A percentile compares a stretch with the other conserved stretches of the same genome.
These are phyloP conservation scores for Trichosporon sp. DNA, from an alignment of 1,284 basidiomycete species.

Conservation along the genomic window DNA sequence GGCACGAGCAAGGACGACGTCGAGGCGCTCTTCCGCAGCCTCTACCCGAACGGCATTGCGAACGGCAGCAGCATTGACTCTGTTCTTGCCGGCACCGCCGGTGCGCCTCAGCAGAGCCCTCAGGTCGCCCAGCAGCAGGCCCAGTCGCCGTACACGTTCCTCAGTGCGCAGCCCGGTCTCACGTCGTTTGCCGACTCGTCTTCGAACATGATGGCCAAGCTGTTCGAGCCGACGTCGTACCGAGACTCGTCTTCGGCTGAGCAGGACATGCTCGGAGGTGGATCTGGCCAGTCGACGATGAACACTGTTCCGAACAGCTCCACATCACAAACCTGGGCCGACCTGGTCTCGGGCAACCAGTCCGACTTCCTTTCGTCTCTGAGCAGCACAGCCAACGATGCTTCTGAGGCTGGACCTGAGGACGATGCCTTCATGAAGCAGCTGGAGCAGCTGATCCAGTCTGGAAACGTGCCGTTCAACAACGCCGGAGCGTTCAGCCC, in stretches of 20 bases:
- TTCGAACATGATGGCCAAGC: conserved; percentile 31
- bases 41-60: conserved; percentile 44
- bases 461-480: conserved; percentile 24
- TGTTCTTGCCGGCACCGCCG: conserved; percentile 20
- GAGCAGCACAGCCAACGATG: conserved; percentile 21
- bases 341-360: conserved; percentile 42
- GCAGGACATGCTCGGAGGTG: background rate
- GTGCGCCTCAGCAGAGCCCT: conserved; percentile 16
- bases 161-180: conserved; percentile 40
- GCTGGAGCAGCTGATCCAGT: conserved; percentile 41
- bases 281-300: background rate
- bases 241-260: conserved; percentile 25
- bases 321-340: conserved; percentile 34
- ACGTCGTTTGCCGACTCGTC: conserved; percentile 43
- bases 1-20: conserved; percentile 39
- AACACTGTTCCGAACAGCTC: background rate
- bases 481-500: conserved; percentile 42
- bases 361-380: conserved; percentile 51
- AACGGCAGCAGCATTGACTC: conserved; percentile 24
- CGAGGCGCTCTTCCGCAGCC: conserved; percentile 51
- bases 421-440: conserved; percentile 48
- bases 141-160: conserved; percentile 37
- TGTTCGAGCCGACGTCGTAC: conserved; percentile 34
- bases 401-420: conserved; percentile 28
- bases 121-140: conserved; percentile 23